Conservation (phyloP, 2,329 filamentous ascomycete genomes). For the Aspergillus tamarii region DNA sequence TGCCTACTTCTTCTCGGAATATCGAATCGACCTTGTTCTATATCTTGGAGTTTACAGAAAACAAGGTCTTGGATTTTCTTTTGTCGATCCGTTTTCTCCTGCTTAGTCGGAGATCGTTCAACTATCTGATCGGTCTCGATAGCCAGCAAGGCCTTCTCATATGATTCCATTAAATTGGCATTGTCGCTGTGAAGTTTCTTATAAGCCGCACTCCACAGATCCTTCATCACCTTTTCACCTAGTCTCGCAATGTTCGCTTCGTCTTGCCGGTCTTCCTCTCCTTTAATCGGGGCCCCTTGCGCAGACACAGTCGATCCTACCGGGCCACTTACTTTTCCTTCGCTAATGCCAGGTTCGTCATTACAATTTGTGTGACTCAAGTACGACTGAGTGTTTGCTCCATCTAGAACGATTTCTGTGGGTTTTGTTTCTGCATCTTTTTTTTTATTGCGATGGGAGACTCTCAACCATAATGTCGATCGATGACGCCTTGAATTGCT, state of each 20-base stretch:
- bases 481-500: not conserved
- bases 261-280: not conserved
- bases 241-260: not conserved
- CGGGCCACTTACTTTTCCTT: not conserved
- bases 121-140: not conserved
- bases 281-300: not conserved
- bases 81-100: not conserved
- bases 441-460: not conserved
- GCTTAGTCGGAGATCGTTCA: not conserved
- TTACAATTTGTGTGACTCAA: not conserved
- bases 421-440: not conserved
- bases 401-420: not conserved
- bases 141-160: not conserved
- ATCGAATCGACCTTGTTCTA: not conserved
- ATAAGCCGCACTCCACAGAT: not conserved
- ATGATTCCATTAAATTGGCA: not conserved
- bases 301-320: not conserved
- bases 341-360: fast-evolving
- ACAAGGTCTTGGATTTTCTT: not conserved
- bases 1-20: not conserved
- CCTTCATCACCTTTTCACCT: not conserved
- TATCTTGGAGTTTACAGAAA: not conserved
- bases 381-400: not conserved
- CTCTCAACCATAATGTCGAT: not conserved
- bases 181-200: not conserved